A percentile compares a stretch with the other conserved stretches of the same genome.
Conservation (phyloP, 352 stramenopile genomes). For the Phytophthora idaei region DNA sequence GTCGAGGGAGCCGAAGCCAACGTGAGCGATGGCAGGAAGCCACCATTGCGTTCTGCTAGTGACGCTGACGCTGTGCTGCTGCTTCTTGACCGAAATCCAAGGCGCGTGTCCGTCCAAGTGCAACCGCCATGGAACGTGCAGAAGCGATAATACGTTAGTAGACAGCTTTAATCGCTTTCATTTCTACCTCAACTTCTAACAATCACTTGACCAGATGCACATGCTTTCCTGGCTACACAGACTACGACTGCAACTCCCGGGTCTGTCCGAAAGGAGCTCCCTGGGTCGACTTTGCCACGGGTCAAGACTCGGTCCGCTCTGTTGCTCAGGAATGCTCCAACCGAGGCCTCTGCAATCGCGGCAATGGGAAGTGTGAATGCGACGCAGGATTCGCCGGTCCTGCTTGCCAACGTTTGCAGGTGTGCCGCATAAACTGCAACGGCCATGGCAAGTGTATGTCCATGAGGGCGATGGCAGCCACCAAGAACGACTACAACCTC, state of each 20-base stretch:
- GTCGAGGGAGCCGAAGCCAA: too few species aligned
- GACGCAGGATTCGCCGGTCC: conserved; percentile 70
- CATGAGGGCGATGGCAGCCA: conserved; percentile 58
- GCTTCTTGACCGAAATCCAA: conserved; percentile 4
- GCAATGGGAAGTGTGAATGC: conserved; percentile 80
- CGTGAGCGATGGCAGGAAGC: conserved; percentile 9
- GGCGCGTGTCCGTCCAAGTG: conserved; percentile 65
- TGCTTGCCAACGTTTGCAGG: conserved; percentile 66
- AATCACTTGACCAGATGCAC: conserved; percentile 58
- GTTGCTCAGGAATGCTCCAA: conserved; percentile 68
- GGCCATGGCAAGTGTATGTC: conserved; percentile 90
- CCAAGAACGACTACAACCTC: conserved; percentile 70
- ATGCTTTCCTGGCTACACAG: conserved; percentile 86
- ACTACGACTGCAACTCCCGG: conserved; percentile 86
- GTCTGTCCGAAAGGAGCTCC: conserved; percentile 73
- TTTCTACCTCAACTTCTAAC: not conserved
- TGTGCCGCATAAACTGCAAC: conserved; percentile 86
- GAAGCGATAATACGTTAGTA: conserved; percentile 56
- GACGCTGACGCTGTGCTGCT: conserved; percentile 11
- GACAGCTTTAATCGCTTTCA: not conserved
- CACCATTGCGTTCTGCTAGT: conserved; percentile 13
- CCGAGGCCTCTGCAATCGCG: conserved; percentile 77
- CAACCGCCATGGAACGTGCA: conserved; percentile 68
- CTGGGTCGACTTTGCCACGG: conserved; percentile 62
- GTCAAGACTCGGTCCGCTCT: conserved; percentile 47